Evolutionary conservation across 768 basidiomycete species (phyloP).

Genomic region (Candolleomyces aberdarensis): DNA sequence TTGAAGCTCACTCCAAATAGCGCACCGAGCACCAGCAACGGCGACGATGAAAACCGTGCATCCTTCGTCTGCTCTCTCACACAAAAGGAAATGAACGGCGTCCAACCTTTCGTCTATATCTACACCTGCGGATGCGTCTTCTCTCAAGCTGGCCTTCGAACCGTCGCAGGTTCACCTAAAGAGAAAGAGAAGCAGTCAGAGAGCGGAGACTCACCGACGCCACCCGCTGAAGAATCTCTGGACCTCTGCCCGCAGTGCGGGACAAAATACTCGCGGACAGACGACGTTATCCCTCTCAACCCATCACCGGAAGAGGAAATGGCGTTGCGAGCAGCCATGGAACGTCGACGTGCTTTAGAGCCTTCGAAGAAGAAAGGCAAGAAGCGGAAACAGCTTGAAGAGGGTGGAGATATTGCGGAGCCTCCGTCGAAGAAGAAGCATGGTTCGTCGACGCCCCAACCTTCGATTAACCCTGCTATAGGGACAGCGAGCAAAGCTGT

Average conservation of each 20-base stretch:
- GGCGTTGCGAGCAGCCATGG: slow-evolving; percentile 54
- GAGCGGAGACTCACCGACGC: slow-evolving; percentile 18
- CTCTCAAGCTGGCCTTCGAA: slow-evolving; percentile 77
- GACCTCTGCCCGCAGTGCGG: slow-evolving; percentile 78
- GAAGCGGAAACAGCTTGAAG: slow-evolving; percentile 48
- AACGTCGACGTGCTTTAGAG: slow-evolving; percentile 52
- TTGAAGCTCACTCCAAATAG: slow-evolving; percentile 80
- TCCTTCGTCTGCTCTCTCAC: slow-evolving; percentile 87
- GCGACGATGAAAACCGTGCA: slow-evolving; percentile 45
- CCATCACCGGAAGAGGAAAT: slow-evolving; percentile 64
- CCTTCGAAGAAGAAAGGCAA: slow-evolving; percentile 56
- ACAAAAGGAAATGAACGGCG: slow-evolving; percentile 92
- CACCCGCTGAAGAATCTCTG: slow-evolving; percentile 25
- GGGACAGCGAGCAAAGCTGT: slow-evolving; percentile 64
- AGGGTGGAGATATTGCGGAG: slow-evolving; percentile 25
- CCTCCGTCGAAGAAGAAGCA: slow-evolving; percentile 47
- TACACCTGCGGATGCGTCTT: slow-evolving; percentile 88
- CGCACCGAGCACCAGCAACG: slow-evolving; percentile 39
- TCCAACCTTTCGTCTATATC: slow-evolving; percentile 84
- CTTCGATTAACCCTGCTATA: slow-evolving; percentile 50
- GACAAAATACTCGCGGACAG: slow-evolving; percentile 55
- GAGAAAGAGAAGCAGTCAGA: slow-evolving; percentile 27
- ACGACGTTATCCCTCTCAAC: slow-evolving; percentile 65
- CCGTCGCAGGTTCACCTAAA: slow-evolving; percentile 42
- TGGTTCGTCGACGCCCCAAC: slow-evolving; percentile 29